Evolutionary conservation across 331 rosid genomes (phyloP).

Genomic region (Malus hybrid): DNA sequence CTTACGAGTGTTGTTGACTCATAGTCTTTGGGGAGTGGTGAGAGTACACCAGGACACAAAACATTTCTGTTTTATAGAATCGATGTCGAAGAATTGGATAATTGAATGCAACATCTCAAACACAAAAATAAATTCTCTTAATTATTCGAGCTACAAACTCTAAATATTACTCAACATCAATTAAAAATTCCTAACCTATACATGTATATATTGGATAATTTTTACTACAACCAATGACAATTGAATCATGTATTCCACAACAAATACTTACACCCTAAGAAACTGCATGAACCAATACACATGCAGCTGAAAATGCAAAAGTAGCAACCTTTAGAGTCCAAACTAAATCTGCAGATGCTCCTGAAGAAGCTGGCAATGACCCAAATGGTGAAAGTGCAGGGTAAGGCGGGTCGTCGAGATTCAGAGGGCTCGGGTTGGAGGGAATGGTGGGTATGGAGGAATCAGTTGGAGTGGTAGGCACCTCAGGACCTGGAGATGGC

Average conservation of each 20-base stretch:
- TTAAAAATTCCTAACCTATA: background rate
- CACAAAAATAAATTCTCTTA: background rate
- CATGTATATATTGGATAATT: background rate
- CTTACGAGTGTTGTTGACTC: background rate
- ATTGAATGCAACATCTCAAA: background rate
- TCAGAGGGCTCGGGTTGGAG: constrained; percentile 78
- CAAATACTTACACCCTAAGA: constrained; percentile 26
- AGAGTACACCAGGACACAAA: background rate
- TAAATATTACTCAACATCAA: background rate
- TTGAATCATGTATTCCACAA: constrained; percentile 18
- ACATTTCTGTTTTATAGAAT: no score
- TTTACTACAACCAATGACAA: constrained; percentile 2
- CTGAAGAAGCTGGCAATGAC: constrained; percentile 42
- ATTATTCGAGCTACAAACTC: background rate
- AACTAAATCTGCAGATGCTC: constrained; percentile 22
- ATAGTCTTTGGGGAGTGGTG: background rate
- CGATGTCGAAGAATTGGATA: background rate
- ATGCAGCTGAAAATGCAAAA: constrained; percentile 41
- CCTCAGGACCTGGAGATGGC: constrained; percentile 65
- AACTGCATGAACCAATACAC: constrained; percentile 15
- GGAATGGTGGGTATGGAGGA: constrained; percentile 74
- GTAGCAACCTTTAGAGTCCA: constrained; percentile 12
- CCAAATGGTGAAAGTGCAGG: constrained; percentile 57
- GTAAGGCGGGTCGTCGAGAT: constrained; percentile 57
- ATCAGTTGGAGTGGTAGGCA: constrained; percentile 54